phyloP scores from a whole-genome alignment of 306 rosid genomes.

The Medicago truncatula region MtrunA17r5.0-ANR NC_053049.1:7521001-7521500 shows the following conservation, averaged over 20 bases:
- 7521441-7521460: slow-evolving; percentile 5
- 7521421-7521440: background rate
- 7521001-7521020: slow-evolving; percentile 21
- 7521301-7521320: slow-evolving; percentile 26
- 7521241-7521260: slow-evolving; percentile 23
- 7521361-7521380: slow-evolving; percentile 17
- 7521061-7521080: background rate
- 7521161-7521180: slow-evolving; percentile 1
- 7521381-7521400: background rate
- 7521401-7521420: background rate
- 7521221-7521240: background rate
- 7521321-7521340: background rate
- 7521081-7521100: slow-evolving; percentile 1
- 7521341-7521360: slow-evolving; percentile 3
- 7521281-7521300: background rate
- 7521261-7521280: slow-evolving; percentile 15
- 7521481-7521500: slow-evolving; percentile 19
- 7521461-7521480: slow-evolving; percentile 2
- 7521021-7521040: background rate
- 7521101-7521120: background rate
- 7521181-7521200: slow-evolving; percentile 6
- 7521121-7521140: slow-evolving; percentile 18
- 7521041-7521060: slow-evolving; percentile 5
- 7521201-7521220: background rate
- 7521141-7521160: slow-evolving; percentile 7